Conservation (phyloP, 345 rosid species). For the Psidium guajava region DNA sequence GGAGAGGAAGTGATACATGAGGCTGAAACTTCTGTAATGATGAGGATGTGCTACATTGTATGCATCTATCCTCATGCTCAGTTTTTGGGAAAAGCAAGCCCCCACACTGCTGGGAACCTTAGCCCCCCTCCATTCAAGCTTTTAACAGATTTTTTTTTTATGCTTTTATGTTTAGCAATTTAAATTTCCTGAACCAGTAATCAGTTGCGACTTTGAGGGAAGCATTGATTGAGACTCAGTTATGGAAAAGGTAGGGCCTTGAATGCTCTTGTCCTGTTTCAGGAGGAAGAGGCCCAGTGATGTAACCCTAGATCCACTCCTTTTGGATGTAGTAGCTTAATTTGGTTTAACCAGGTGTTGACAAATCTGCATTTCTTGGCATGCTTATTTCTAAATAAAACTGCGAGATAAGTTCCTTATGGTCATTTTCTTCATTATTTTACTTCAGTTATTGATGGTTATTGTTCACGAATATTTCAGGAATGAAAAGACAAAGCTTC, state of each 20-base stretch:
- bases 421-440: neutral
- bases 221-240: neutral
- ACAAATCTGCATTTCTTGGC: neutral
- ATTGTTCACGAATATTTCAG: constrained; percentile 22
- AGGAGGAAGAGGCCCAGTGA: neutral
- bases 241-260: neutral
- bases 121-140: neutral
- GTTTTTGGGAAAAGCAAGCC: neutral
- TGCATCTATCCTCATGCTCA: neutral
- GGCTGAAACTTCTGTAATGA: neutral
- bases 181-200: neutral
- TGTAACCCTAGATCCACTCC: neutral
- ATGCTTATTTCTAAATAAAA: neutral
- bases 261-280: neutral
- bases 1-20: neutral
- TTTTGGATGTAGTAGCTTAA: neutral
- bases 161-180: neutral
- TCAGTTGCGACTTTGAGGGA: neutral
- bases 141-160: neutral
- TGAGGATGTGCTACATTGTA: neutral
- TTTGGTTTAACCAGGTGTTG: neutral
- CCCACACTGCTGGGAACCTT: neutral
- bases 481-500: constrained; percentile 84
- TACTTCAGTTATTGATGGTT: neutral
- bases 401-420: neutral